Conservation (phyloP, 2,329 filamentous ascomycete genomes). For the Cytospora leucostoma region DNA sequence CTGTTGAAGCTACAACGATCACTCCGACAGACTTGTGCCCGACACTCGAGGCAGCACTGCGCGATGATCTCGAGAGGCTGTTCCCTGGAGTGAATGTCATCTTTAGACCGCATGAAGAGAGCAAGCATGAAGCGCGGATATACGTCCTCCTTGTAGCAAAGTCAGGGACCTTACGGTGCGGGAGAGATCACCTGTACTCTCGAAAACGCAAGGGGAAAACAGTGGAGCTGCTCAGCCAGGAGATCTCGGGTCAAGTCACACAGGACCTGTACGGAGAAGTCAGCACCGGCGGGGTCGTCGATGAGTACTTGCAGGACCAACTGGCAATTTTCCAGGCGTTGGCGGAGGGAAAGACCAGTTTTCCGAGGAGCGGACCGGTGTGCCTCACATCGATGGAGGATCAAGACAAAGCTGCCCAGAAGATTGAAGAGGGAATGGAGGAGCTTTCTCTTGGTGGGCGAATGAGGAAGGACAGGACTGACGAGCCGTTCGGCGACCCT, state of each 20-base stretch:
- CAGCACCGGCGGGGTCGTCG: slow-evolving; percentile 48
- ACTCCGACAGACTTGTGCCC: slow-evolving; percentile 48
- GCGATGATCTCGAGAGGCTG: slow-evolving; percentile 41
- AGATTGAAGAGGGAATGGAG: slow-evolving; percentile 28
- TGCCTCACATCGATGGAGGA: slow-evolving; percentile 23
- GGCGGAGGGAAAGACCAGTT: slow-evolving; percentile 52
- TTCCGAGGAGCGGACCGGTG: slow-evolving; percentile 35
- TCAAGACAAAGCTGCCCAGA: background rate
- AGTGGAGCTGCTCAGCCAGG: slow-evolving; percentile 34
- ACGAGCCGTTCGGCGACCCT: slow-evolving; percentile 53
- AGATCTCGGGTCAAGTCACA: slow-evolving; percentile 49
- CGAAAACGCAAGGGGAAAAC: slow-evolving; percentile 29
- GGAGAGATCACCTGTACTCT: slow-evolving; percentile 47
- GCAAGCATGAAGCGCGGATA: slow-evolving; percentile 51
- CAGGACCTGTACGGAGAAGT: slow-evolving; percentile 49
- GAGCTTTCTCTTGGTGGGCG: slow-evolving; percentile 35
- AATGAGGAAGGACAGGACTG: slow-evolving; percentile 46
- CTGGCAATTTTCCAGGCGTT: slow-evolving; percentile 62
- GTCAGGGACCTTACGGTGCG: slow-evolving; percentile 50
- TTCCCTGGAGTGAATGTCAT: slow-evolving; percentile 48
- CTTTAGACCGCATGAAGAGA: slow-evolving; percentile 54
- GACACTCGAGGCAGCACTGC: slow-evolving; percentile 44
- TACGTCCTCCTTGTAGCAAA: slow-evolving; percentile 60
- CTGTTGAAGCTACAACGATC: slow-evolving; percentile 54
- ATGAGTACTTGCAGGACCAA: slow-evolving; percentile 63